These are phyloP conservation scores for Simplicillium sp. DNA, from an alignment of 2,329 filamentous ascomycete species.

Conservation along the genomic window DNA sequence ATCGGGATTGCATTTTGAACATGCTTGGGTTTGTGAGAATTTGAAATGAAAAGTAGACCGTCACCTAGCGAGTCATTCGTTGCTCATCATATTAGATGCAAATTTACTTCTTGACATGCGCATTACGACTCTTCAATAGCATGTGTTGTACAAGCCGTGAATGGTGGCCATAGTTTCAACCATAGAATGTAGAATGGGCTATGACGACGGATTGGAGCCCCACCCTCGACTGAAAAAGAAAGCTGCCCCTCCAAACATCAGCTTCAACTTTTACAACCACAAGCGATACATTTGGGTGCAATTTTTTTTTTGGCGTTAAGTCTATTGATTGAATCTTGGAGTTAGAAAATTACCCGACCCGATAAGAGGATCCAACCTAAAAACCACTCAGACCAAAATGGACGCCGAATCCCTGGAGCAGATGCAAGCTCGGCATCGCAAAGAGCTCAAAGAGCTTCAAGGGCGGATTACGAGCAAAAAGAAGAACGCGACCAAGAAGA, in stretches of 20 bases:
- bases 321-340: not conserved
- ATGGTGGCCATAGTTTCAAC: not conserved
- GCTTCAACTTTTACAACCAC: slow-evolving; percentile 4
- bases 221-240: too few species aligned
- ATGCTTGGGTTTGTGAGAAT: too few species aligned
- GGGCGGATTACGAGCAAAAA: slow-evolving; percentile 86
- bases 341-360: too few species aligned
- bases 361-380: too few species aligned
- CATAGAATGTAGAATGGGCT: not conserved
- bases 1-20: not conserved
- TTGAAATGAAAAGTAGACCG: too few species aligned
- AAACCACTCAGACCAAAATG: slow-evolving; percentile 10
- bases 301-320: slow-evolving; percentile 4
- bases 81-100: too few species aligned
- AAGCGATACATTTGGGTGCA: slow-evolving; percentile 8
- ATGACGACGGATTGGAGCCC: not conserved
- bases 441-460: slow-evolving; percentile 81
- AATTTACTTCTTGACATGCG: too few species aligned
- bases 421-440: slow-evolving; percentile 70
- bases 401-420: slow-evolving; percentile 57
- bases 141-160: too few species aligned
- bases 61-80: too few species aligned
- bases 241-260: not conserved
- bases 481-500: slow-evolving; percentile 90
- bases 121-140: too few species aligned